Evolutionary conservation across 805 yeast genomes (phyloP).

Genomic region (Yamadazyma laniorum): DNA sequence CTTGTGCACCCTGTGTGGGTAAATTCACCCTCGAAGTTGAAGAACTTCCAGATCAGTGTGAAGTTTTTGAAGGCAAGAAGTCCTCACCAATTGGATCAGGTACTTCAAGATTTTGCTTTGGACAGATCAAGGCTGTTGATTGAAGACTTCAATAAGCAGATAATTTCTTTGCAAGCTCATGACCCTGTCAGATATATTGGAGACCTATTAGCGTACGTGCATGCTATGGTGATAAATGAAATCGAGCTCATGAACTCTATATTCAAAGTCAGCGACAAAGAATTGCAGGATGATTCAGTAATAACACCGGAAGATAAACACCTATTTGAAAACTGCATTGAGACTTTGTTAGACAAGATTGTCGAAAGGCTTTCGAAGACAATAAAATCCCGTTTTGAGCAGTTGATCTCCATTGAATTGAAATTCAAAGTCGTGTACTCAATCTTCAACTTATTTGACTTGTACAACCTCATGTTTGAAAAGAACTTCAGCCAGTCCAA

Average conservation of each 20-base stretch:
- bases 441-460: constrained; percentile 58
- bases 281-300: constrained; percentile 9
- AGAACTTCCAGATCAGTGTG: constrained; percentile 31
- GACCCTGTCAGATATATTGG: constrained; percentile 84
- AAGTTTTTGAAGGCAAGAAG: constrained; percentile 30
- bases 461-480: constrained; percentile 69
- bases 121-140: constrained; percentile 62
- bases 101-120: constrained; percentile 63
- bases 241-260: constrained; percentile 68
- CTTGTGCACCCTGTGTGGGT: constrained; percentile 31
- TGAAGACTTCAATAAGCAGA: constrained; percentile 57
- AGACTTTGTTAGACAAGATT: constrained; percentile 21
- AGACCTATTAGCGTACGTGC: constrained; percentile 84
- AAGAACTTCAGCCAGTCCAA: constrained; percentile 31
- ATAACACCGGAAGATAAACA: constrained; percentile 13
- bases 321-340: not conserved
- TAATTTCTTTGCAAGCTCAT: constrained; percentile 45
- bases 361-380: constrained; percentile 58
- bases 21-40: constrained; percentile 23
- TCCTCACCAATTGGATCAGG: constrained; percentile 52
- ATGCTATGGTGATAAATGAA: constrained; percentile 83
- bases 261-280: constrained; percentile 32
- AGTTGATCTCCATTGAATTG: constrained; percentile 62
- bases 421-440: constrained; percentile 55
- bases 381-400: constrained; percentile 62